Conservation (phyloP, 495 filamentous ascomycete species). For the Sporormia fimetaria region DNA sequence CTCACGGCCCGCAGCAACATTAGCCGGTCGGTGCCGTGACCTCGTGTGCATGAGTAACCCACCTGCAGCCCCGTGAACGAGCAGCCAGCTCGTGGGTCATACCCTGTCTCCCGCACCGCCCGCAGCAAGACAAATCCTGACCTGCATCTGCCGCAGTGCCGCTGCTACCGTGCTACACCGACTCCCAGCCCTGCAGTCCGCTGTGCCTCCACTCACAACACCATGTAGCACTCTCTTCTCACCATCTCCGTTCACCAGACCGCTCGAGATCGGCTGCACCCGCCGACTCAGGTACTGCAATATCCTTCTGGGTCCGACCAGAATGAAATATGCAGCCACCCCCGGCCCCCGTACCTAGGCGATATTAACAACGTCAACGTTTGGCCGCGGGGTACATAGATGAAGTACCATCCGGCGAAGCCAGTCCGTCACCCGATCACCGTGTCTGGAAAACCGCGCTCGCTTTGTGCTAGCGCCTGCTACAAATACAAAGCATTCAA, state of each 20-base stretch:
- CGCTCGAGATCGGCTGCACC: constrained; percentile 7
- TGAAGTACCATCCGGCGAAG: constrained; percentile 14
- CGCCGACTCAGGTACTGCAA: constrained; percentile 15
- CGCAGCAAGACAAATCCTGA: constrained; percentile 3
- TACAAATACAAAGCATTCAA: no score
- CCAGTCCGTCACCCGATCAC: constrained; percentile 19
- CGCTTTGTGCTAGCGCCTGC: no score
- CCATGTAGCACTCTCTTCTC: background rate
- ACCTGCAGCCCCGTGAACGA: constrained; percentile 4
- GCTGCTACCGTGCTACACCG: no score
- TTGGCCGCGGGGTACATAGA: constrained; percentile 22
- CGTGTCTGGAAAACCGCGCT: background rate
- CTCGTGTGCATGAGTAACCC: constrained; percentile 8
- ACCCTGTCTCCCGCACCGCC: constrained; percentile 8
- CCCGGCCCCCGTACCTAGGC: constrained; percentile 14
- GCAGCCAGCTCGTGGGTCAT: constrained; percentile 2
- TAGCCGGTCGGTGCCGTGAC: constrained; percentile 5
- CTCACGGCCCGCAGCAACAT: no score
- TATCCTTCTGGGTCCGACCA: no score
- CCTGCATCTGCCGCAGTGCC: no score
- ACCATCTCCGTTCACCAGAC: background rate
- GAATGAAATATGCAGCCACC: no score
- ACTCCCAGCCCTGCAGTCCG: background rate
- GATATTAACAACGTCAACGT: constrained; percentile 14
- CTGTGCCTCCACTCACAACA: background rate